Evolutionary conservation across 306 rosid genomes (phyloP).

Genomic region (Parietaria judaica): DNA sequence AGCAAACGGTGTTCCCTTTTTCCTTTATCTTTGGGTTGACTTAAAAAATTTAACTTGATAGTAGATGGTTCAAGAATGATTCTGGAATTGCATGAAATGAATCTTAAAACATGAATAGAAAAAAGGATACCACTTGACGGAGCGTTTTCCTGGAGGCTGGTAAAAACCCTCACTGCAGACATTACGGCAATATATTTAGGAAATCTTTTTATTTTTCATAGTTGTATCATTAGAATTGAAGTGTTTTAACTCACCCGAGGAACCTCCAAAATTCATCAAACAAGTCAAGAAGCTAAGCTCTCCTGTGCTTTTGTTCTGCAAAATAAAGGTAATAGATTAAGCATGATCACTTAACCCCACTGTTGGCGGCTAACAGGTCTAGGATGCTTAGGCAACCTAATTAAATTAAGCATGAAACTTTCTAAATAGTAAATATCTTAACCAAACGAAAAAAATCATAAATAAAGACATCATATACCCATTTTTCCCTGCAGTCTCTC

Average conservation of each 20-base stretch:
- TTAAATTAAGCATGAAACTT: too few species aligned
- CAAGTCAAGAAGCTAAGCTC: slow-evolving; percentile 96
- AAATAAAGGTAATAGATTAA: slow-evolving; percentile 14
- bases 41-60: neutral
- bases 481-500: too few species aligned
- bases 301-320: slow-evolving; percentile 90
- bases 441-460: too few species aligned
- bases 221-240: slow-evolving; percentile 3
- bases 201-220: slow-evolving; percentile 1
- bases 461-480: too few species aligned
- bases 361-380: too few species aligned
- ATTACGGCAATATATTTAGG: slow-evolving; percentile 10
- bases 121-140: slow-evolving; percentile 78
- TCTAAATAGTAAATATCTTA: too few species aligned
- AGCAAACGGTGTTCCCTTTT: neutral
- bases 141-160: slow-evolving; percentile 83
- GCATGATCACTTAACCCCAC: too few species aligned
- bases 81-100: neutral
- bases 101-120: slow-evolving; percentile 2
- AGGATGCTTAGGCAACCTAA: too few species aligned
- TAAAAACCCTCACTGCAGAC: slow-evolving; percentile 85
- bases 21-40: too few species aligned
- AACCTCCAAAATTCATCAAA: slow-evolving; percentile 83
- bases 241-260: slow-evolving; percentile 57
- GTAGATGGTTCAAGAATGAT: neutral